Base-by-base conservation (phyloP, 108 stramenopile species). In the Cyclotella choctawhatcheeana region DNA sequence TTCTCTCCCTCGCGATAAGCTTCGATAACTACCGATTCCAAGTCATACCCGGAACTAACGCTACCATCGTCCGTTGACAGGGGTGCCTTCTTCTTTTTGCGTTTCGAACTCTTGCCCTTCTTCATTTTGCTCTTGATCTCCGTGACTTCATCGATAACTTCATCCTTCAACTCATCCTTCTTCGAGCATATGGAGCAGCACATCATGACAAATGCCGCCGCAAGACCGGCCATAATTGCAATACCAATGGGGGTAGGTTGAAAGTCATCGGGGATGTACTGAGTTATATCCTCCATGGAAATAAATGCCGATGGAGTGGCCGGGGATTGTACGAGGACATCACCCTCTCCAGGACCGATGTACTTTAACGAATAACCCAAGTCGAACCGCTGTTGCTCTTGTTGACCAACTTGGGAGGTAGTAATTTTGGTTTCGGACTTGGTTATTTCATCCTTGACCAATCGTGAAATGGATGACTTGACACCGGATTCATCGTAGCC, bases 401-500 rank as follows among this genome's bases (percentile, higher is more conserved):
- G n/a, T n/a, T n/a, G n/a, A n/a, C n/a, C n/a, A n/a, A n/a, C n/a
- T n/a, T n/a, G n/a, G n/a, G n/a, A n/a, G n/a, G n/a, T n/a, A n/a
- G n/a, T n/a, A n/a, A n/a, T n/a, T n/a, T n/a, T n/a, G n/a, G n/a
- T n/a, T n/a, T n/a, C n/a, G n/a, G n/a, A n/a, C n/a, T n/a, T n/a
- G n/a, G n/a, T 51, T 65, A 74, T 54, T 60, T 67, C 58, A 7
- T 50, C 45, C 32, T 37, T 45, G 58, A 74, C 65, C 32, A 66
- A 29, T 33, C 63, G 56, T n/a, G 65, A 66, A n/a, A 74, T 29
- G 5, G 56, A 17, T 5, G 73, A 66, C 45, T 58, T 59, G 56
- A 74, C 73, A 26, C 64, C 55, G 14, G 73, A 40, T 40, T 74
- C 73, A 34, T 66, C 64, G 27, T 56, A 59, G 13, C 73, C 73